phyloP scores from a whole-genome alignment of 768 basidiomycete genomes.

The Mrakia frigida region DNA sequence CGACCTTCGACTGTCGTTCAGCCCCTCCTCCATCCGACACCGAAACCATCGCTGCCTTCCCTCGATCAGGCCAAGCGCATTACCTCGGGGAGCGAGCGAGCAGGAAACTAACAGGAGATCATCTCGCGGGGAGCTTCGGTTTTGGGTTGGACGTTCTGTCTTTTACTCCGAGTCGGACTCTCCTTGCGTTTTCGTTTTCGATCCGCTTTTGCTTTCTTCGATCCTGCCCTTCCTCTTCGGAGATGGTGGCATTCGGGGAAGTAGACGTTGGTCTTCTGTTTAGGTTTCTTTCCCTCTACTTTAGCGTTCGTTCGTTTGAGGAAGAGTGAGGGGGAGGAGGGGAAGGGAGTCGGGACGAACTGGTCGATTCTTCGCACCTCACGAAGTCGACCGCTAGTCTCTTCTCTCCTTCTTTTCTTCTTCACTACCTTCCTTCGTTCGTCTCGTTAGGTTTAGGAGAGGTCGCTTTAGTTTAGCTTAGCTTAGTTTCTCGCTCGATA shows the following conservation, averaged over 20 bases:
- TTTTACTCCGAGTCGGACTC: neutral
- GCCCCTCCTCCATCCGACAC: neutral
- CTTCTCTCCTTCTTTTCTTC: neutral
- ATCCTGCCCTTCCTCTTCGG: neutral
- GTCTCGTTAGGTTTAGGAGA: conserved; percentile 13
- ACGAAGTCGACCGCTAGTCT: conserved; percentile 14
- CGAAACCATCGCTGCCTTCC: conserved; percentile 9
- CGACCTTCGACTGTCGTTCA: neutral
- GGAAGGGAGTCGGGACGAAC: neutral
- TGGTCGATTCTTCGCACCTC: conserved; percentile 14
- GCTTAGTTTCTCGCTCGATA: neutral
- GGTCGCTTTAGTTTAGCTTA: neutral
- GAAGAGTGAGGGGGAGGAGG: neutral
- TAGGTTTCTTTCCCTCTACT: neutral
- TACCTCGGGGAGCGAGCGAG: neutral
- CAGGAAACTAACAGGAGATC: conserved; percentile 19
- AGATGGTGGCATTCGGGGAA: neutral
- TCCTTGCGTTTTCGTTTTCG: neutral
- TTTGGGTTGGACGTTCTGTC: conserved; percentile 17
- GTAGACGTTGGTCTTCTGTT: conserved; percentile 15
- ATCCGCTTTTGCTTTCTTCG: conserved; percentile 8
- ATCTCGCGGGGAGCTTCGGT: conserved; percentile 9
- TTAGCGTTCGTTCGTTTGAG: neutral
- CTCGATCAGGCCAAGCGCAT: conserved; percentile 9
- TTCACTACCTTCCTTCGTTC: neutral